Evolutionary conservation across 139 green algal species (phyloP).

Genomic region (Zygnema circumcarinatum): DNA sequence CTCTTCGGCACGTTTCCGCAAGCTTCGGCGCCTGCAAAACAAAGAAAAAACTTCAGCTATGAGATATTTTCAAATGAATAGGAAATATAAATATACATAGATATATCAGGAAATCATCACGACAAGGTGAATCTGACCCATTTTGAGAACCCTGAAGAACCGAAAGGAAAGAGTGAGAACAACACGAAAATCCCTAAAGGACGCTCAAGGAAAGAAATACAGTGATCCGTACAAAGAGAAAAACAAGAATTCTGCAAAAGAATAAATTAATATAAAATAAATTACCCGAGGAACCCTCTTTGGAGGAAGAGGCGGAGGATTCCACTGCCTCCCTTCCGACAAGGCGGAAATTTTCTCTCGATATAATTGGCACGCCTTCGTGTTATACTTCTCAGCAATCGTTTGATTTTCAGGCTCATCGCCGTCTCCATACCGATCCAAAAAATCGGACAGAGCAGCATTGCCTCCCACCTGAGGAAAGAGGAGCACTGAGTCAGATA

Average conservation of each 20-base stretch:
- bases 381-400: slow-evolving; percentile 95
- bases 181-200: background rate
- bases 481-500: background rate
- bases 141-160: background rate
- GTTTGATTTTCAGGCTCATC: slow-evolving; percentile 82
- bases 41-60: too few relatives aligned
- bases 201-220: background rate
- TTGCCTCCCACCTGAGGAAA: slow-evolving; percentile 82
- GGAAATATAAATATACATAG: too few relatives aligned
- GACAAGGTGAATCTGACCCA: too few relatives aligned
- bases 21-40: too few relatives aligned
- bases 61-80: too few relatives aligned
- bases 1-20: background rate
- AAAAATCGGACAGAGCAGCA: slow-evolving; percentile 80
- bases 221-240: background rate
- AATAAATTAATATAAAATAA: background rate
- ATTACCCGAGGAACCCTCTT: too few relatives aligned
- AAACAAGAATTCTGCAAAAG: background rate
- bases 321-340: too few relatives aligned
- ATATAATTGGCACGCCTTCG: slow-evolving; percentile 88
- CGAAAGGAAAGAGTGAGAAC: background rate
- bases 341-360: slow-evolving; percentile 21
- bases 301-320: too few relatives aligned
- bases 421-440: slow-evolving; percentile 86
- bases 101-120: too few relatives aligned